Evolutionary conservation across 2,329 filamentous ascomycete species (phyloP).

Genomic region (Fusarium liriodendri): DNA sequence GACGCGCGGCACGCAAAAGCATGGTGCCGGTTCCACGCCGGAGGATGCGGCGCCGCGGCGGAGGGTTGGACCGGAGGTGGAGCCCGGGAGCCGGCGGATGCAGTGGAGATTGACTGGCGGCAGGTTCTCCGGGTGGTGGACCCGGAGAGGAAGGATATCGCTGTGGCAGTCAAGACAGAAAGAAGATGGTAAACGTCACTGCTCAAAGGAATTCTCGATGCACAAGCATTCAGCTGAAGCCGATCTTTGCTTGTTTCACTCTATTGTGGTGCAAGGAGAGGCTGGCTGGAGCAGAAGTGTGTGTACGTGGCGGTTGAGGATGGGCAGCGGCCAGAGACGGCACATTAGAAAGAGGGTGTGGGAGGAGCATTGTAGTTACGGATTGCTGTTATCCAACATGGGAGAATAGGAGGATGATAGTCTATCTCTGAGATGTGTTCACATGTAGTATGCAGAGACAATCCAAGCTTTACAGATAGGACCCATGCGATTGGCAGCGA

Average conservation of each 20-base stretch:
- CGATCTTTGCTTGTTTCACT: slow-evolving; percentile 3
- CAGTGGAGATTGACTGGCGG: slow-evolving; percentile 47
- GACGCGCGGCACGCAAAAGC: slow-evolving; percentile 49
- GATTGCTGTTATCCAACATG: slow-evolving; percentile 3
- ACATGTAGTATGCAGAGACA: neutral
- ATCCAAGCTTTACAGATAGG: neutral
- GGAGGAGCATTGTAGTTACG: neutral
- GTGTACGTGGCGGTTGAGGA: slow-evolving; percentile 25
- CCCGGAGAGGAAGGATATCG: slow-evolving; percentile 43
- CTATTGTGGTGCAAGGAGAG: slow-evolving; percentile 11
- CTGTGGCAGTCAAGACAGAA: slow-evolving; percentile 31
- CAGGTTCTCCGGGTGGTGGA: slow-evolving; percentile 46
- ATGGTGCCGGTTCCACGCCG: slow-evolving; percentile 57
- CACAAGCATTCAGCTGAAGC: neutral
- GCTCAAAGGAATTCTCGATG: neutral
- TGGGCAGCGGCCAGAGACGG: slow-evolving; percentile 26
- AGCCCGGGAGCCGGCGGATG: slow-evolving; percentile 6
- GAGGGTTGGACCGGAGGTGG: slow-evolving; percentile 11
- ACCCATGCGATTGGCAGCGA: neutral
- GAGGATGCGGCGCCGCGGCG: slow-evolving; percentile 25
- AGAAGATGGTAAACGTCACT: slow-evolving; percentile 21
- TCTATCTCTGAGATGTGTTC: neutral
- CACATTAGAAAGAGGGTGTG: slow-evolving; percentile 32
- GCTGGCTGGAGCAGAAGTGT: slow-evolving; percentile 14
- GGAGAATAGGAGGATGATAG: neutral